Conservation (phyloP, 2,329 filamentous ascomycete species). For the Massarina eburnea region DNA sequence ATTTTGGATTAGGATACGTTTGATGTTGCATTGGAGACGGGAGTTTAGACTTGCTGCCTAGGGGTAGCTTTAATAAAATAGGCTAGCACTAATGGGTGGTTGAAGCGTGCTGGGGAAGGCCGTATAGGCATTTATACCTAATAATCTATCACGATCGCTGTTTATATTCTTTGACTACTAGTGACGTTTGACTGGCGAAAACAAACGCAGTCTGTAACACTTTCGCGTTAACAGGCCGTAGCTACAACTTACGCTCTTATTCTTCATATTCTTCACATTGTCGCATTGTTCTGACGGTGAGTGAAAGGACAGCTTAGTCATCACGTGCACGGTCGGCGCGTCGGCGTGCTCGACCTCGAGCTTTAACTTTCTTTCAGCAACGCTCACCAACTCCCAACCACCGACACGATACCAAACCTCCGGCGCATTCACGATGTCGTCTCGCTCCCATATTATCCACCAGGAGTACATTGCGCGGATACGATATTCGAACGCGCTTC, state of each 20-base stretch:
- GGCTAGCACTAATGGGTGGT: constrained; percentile 29
- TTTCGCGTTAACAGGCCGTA: too few relatives aligned
- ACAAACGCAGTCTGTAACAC: too few relatives aligned
- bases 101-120: constrained; percentile 18
- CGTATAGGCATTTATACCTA: constrained; percentile 28
- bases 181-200: neutral
- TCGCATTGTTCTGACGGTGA: neutral
- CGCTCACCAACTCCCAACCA: constrained; percentile 2
- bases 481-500: constrained; percentile 92
- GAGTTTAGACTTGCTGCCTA: constrained; percentile 15
- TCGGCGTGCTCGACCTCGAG: constrained; percentile 15
- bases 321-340: constrained; percentile 21
- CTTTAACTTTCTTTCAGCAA: constrained; percentile 32
- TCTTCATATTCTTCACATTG: too few relatives aligned
- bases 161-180: neutral
- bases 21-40: constrained; percentile 27
- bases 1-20: constrained; percentile 12
- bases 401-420: constrained; percentile 7
- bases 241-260: too few relatives aligned
- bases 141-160: constrained; percentile 32
- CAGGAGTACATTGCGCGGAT: constrained; percentile 98
- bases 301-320: constrained; percentile 1
- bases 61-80: constrained; percentile 15
- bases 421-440: constrained; percentile 22
- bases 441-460: constrained; percentile 50